These are phyloP conservation scores for Ustilago tritici DNA, from an alignment of 1,284 basidiomycete species.

Conservation along the genomic window DNA sequence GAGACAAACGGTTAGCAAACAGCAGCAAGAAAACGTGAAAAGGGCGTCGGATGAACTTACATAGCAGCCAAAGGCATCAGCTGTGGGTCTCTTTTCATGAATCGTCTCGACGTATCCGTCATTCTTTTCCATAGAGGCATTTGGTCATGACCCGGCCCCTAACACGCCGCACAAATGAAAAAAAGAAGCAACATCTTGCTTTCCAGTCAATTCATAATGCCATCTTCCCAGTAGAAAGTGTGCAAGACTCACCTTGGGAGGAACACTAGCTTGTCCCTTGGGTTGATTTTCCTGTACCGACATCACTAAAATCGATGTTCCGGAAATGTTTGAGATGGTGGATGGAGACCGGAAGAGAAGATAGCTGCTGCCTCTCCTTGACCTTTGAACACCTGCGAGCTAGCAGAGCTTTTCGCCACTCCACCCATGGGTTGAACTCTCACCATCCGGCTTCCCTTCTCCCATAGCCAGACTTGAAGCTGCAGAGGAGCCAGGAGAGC, in stretches of 20 bases:
- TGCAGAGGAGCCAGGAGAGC: not conserved
- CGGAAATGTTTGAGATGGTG: not conserved
- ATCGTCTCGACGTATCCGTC: conserved; percentile 20
- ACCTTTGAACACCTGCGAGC: too few relatives aligned
- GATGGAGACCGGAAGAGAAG: conserved; percentile 3
- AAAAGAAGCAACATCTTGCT: too few relatives aligned
- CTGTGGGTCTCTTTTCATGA: conserved; percentile 40
- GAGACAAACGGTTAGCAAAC: not conserved
- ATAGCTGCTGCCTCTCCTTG: not conserved
- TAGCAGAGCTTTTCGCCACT: too few relatives aligned
- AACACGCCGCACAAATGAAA: not conserved
- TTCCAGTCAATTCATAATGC: too few relatives aligned
- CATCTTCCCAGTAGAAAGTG: not conserved
- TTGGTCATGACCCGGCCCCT: conserved; percentile 30
- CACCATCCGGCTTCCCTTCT: not conserved
- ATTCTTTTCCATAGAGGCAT: conserved; percentile 16
- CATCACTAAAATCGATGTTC: not conserved
- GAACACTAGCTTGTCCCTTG: conserved; percentile 26
- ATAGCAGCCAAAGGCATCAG: conserved; percentile 30
- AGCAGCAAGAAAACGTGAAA: not conserved
- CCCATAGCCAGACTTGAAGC: not conserved
- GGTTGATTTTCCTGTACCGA: conserved; percentile 19
- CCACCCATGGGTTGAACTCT: too few relatives aligned
- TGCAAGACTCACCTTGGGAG: conserved; percentile 23
- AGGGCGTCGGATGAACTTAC: conserved; percentile 9